Evolutionary conservation across 305 asterid species (phyloP).

Genomic region (Solanum hybrid): DNA sequence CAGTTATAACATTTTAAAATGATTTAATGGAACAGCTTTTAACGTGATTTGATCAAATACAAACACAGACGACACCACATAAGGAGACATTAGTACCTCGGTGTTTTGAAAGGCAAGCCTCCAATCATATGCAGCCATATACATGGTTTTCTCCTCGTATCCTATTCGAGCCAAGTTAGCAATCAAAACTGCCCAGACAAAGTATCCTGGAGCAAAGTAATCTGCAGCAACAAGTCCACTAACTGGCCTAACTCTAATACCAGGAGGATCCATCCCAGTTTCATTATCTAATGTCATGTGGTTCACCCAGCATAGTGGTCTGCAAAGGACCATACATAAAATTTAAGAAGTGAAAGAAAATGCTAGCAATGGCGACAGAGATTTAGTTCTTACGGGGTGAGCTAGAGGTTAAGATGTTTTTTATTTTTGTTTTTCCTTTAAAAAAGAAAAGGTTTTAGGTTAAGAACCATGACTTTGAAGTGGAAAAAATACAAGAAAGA

Average conservation of each 20-base stretch:
- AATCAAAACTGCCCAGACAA: conserved; percentile 96
- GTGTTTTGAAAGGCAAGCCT: conserved; percentile 94
- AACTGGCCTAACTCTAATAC: conserved; percentile 83
- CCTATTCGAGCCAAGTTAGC: conserved; percentile 88
- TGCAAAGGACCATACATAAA: conserved; percentile 18
- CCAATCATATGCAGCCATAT: conserved; percentile 99
- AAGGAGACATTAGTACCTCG: conserved; percentile 40
- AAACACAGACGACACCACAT: background rate
- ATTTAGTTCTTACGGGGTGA: background rate
- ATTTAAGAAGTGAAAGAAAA: background rate
- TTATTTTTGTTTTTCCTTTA: background rate
- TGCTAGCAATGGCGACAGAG: background rate
- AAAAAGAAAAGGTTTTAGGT: background rate
- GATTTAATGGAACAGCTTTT: background rate
- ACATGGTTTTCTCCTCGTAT: conserved; percentile 91
- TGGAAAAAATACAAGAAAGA: background rate
- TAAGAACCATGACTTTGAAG: background rate
- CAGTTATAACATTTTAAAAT: background rate
- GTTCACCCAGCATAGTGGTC: conserved; percentile 95
- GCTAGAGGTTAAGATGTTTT: background rate
- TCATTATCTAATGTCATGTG: conserved; percentile 93
- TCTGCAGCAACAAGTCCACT: conserved; percentile 97
- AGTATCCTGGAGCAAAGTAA: conserved; percentile 91
- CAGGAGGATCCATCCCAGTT: conserved; percentile 86
- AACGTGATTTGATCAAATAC: background rate